These are phyloP conservation scores for Aspergillus homomorphus DNA, from an alignment of 495 filamentous ascomycete species.

Conservation along the genomic window DNA sequence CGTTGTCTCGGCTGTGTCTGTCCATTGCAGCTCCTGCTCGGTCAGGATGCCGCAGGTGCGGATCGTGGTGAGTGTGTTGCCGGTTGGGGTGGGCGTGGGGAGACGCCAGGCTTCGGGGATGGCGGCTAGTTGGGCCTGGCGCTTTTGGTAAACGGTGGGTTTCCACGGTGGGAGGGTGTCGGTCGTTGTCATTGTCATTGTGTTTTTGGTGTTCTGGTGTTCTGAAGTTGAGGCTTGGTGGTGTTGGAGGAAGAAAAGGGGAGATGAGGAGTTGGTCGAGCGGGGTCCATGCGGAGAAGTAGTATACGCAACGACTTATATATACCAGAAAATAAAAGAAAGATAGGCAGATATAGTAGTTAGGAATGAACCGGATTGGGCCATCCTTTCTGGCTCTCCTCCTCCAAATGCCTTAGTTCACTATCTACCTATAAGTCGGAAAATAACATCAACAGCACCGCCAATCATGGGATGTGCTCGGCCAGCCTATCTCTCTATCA, in stretches of 20 bases:
- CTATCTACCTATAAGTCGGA: too few relatives aligned
- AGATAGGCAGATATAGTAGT: too few relatives aligned
- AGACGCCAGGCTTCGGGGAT: slow-evolving; percentile 37
- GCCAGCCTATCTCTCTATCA: background rate
- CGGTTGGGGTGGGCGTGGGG: slow-evolving; percentile 10
- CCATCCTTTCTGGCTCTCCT: too few relatives aligned
- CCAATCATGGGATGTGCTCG: background rate
- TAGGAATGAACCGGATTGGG: too few relatives aligned
- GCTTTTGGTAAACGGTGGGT: slow-evolving; percentile 15
- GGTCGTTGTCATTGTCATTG: slow-evolving; percentile 12
- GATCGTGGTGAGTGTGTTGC: slow-evolving; percentile 22
- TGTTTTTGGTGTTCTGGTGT: background rate
- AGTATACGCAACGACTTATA: background rate
- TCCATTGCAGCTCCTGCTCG: slow-evolving; percentile 46
- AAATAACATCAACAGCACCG: background rate
- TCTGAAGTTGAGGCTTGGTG: background rate
- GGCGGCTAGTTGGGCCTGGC: slow-evolving; percentile 24
- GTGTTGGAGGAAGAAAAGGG: background rate
- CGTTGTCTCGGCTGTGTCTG: slow-evolving; percentile 43
- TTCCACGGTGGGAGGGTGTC: slow-evolving; percentile 12
- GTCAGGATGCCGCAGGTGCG: slow-evolving; percentile 38
- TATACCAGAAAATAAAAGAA: too few relatives aligned
- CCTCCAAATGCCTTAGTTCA: too few relatives aligned
- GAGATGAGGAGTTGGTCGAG: background rate
- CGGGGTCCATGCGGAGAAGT: background rate